Evolutionary conservation across 352 stramenopile species (phyloP), one percentile per base, ranked within the genome.

Genomic region (Blastocystis hominis): DNA sequence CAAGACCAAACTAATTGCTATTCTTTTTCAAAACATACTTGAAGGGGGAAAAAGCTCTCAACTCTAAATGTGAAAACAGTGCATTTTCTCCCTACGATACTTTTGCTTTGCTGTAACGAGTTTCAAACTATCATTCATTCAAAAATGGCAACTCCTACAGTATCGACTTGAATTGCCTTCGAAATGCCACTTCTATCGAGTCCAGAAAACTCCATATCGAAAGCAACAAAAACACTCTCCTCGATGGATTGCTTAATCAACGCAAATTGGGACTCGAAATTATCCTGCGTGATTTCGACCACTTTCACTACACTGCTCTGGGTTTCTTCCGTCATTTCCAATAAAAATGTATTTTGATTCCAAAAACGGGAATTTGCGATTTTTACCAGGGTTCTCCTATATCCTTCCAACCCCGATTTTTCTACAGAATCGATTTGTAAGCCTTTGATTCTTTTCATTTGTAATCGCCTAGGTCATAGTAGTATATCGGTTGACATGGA

Each of bases 161-260:
- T 84, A n/a, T 84, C 72, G 15, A 84, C 50, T 24, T 17, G 3
- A 13, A 84, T 53, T 5, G 72, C 7, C 20, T 84, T 84, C 0
- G 66, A 53, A 42, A 6, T 54, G 7, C 44, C 30, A n/a, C 68
- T 64, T 6, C 44, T n/a, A 47, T 84, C 72, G 15, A 84, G 50
- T 69, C 72, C 72, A 17, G 72, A 66, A 30, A 84, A 84, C 38
- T 84, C 72, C 72, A 84, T 84, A 68, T 84, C 72, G 20, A 84
- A 69, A 50, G 72, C 72, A 7, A 53, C 72, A 64, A 84, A 84
- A 20, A 53, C 55, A 34, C 72, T 84, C 20, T 84, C 72, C 10
- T 68, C 66, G 30, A 84, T 84, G n/a, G 62, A 46, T 24, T 66
- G 66, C 50, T 84, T 46, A 24, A 84, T 69, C 24, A 68, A n/a